Conservation (phyloP, 2,329 filamentous ascomycete genomes). For the Sporothrix brunneoviolacea region DNA sequence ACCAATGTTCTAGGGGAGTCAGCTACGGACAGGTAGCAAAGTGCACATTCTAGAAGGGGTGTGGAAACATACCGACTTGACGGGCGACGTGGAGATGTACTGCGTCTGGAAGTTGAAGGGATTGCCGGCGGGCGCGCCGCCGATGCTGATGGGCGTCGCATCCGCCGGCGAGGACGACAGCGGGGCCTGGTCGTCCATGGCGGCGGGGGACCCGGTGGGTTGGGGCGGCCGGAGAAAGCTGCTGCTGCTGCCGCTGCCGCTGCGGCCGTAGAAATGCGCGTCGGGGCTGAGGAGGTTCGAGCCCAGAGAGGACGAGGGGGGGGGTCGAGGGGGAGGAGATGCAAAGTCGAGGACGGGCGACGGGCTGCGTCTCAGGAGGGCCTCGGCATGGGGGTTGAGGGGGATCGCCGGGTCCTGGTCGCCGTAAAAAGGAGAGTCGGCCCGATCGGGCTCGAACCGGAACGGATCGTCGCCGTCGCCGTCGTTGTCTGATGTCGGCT, state of each 20-base stretch:
- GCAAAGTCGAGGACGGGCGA: slow-evolving; percentile 8
- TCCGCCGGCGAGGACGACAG: background rate
- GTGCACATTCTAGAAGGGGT: background rate
- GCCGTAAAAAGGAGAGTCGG: background rate
- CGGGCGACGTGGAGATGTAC: slow-evolving; percentile 64
- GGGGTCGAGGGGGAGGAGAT: background rate
- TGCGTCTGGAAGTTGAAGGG: slow-evolving; percentile 96
- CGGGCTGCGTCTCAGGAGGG: slow-evolving; percentile 17
- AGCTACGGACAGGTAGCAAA: background rate
- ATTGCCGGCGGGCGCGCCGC: slow-evolving; percentile 31
- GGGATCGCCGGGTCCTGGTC: slow-evolving; percentile 1
- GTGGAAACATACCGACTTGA: slow-evolving; percentile 62
- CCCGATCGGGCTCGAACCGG: slow-evolving; percentile 4
- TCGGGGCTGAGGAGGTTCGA: slow-evolving; percentile 4
- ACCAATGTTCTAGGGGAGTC: slow-evolving; percentile 62
- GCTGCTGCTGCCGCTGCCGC: background rate
- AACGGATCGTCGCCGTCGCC: slow-evolving; percentile 8
- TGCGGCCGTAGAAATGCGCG: background rate
- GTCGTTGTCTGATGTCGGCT: slow-evolving; percentile 11
- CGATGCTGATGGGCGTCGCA: slow-evolving; percentile 1
- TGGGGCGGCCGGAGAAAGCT: slow-evolving; percentile 9
- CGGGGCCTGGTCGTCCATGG: slow-evolving; percentile 12
- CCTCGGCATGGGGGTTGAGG: slow-evolving; percentile 16
- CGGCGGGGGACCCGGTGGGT: background rate
- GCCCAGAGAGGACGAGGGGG: background rate